Percentiles rank a stretch among this genome's conserved stretches.
phyloP scores from a whole-genome alignment of 2,329 filamentous ascomycete genomes.

The Balansia obtecta region DNA sequence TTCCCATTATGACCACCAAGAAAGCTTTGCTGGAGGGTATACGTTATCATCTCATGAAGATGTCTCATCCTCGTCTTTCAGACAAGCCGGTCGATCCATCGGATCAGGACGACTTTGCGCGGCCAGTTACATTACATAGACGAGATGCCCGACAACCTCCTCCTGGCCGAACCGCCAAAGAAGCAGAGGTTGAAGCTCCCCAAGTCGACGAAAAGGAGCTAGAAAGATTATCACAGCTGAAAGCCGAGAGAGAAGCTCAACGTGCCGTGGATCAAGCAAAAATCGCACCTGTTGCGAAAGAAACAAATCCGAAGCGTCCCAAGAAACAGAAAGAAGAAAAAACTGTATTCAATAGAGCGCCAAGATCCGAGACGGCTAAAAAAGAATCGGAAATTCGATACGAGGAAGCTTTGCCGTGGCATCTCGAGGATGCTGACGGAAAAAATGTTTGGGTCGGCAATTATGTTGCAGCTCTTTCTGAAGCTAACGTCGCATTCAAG shows the following conservation, averaged over 20 bases:
- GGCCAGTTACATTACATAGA: constrained; percentile 79
- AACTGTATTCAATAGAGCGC: constrained; percentile 74
- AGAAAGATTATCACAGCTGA: constrained; percentile 53
- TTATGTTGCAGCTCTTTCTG: constrained; percentile 80
- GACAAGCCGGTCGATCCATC: constrained; percentile 55
- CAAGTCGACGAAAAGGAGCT: constrained; percentile 44
- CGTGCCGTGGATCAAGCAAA: constrained; percentile 80
- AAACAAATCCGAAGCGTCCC: constrained; percentile 33
- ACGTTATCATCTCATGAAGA: constrained; percentile 78
- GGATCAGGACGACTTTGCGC: constrained; percentile 66
- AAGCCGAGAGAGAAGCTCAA: constrained; percentile 74
- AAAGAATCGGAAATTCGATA: constrained; percentile 66
- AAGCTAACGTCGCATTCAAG: constrained; percentile 69
- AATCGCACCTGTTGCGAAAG: constrained; percentile 72
- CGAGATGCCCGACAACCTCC: constrained; percentile 67
- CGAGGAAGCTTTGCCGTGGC: constrained; percentile 92
- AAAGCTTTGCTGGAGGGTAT: constrained; percentile 65
- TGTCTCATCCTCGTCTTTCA: constrained; percentile 45
- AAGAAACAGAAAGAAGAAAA: constrained; percentile 71
- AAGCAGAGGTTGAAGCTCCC: constrained; percentile 34
- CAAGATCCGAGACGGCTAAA: constrained; percentile 67
- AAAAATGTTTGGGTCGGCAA: constrained; percentile 90
- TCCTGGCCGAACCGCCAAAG: constrained; percentile 50
- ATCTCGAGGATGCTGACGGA: constrained; percentile 89
- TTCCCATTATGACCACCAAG: constrained; percentile 73